Evolutionary conservation across 805 yeast species (phyloP).

Genomic region (Candida verbasci): DNA sequence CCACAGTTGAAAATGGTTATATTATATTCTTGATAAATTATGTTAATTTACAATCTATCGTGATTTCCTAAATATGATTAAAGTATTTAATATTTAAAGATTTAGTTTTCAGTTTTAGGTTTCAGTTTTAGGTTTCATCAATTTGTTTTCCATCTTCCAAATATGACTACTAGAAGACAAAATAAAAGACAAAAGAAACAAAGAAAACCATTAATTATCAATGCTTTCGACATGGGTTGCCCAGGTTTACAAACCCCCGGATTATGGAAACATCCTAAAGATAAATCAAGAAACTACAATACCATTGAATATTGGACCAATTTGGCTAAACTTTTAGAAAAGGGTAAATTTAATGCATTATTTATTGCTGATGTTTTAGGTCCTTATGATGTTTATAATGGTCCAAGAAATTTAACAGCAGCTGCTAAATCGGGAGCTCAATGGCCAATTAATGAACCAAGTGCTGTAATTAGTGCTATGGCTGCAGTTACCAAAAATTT

Average conservation of each 20-base stretch:
- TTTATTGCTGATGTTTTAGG: constrained; percentile 41
- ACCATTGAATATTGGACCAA: constrained; percentile 30
- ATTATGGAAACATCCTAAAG: constrained; percentile 39
- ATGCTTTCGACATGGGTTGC: constrained; percentile 34
- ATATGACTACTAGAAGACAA: neutral
- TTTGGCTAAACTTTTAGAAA: constrained; percentile 35
- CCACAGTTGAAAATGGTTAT: too few species aligned
- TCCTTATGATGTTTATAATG: constrained; percentile 38
- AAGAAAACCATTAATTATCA: constrained; percentile 24
- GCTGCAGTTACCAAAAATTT: constrained; percentile 42
- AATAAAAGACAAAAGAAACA: constrained; percentile 9
- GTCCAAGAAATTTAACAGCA: constrained; percentile 32
- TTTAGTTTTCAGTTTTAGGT: too few species aligned
- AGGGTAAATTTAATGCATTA: constrained; percentile 36
- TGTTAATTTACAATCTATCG: too few species aligned
- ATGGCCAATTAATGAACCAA: constrained; percentile 39
- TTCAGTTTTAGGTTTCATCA: too few species aligned
- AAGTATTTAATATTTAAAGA: too few species aligned
- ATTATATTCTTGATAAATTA: too few species aligned
- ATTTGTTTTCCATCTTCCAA: too few species aligned
- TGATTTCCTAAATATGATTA: too few species aligned
- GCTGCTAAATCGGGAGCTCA: constrained; percentile 30
- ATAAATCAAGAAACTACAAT: constrained; percentile 23
- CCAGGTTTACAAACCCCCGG: constrained; percentile 21
- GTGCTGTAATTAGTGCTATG: constrained; percentile 33